These are phyloP conservation scores for Afroboletus lepidellus DNA, from an alignment of 1,284 basidiomycete genomes.

Conservation along the genomic window DNA sequence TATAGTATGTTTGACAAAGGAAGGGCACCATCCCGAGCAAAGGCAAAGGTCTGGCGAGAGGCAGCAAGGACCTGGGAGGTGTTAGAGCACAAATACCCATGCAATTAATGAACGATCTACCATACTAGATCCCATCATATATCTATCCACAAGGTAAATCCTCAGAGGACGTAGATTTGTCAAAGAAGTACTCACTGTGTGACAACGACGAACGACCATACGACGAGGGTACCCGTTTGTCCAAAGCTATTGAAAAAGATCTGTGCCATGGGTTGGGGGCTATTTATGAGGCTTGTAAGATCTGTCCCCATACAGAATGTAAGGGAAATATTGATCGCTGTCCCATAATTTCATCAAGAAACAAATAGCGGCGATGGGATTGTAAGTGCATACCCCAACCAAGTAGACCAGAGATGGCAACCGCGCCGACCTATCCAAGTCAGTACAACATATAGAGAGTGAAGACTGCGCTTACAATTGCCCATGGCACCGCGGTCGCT, in stretches of 20 bases:
- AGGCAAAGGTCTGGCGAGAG: neutral
- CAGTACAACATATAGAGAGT: neutral
- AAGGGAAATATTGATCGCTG: too few species aligned
- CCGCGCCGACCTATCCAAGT: neutral
- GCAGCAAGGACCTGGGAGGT: neutral
- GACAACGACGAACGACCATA: neutral
- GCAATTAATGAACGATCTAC: neutral
- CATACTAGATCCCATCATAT: constrained; percentile 76
- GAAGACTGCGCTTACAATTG: neutral
- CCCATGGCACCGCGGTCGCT: too few species aligned
- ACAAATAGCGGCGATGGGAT: neutral
- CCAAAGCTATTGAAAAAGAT: too few species aligned
- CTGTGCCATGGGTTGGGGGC: too few species aligned
- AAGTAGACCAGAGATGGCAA: neutral
- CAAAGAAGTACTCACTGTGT: neutral
- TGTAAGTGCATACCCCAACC: neutral
- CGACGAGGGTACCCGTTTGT: neutral
- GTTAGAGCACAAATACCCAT: neutral
- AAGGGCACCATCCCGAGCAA: neutral
- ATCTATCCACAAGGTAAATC: constrained; percentile 38
- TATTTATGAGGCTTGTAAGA: constrained; percentile 18
- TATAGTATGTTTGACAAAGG: constrained; percentile 63
- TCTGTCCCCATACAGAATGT: neutral
- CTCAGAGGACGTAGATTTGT: neutral
- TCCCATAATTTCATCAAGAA: neutral